Base-by-base conservation (phyloP, 176 grass and related monocot species). In the Dactylis glomerata region DNA sequence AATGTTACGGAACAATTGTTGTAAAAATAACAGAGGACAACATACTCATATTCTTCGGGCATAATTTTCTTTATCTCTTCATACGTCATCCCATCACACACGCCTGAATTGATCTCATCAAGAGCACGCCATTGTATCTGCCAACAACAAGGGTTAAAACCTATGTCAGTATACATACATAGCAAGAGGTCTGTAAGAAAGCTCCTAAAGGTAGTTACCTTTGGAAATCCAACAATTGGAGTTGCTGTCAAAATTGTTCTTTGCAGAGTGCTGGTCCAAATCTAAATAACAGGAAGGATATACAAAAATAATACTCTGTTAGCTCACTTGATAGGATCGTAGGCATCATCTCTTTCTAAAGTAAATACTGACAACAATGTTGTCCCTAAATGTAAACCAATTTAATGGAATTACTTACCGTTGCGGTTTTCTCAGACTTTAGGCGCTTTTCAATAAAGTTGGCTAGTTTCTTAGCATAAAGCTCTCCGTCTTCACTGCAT, bases 111-210 rank as follows among this genome's bases (percentile, higher is more conserved):
- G 86, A 98, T 98, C 77, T 98, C 96, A 86, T 98, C 96, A 80
- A 98, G 93, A 78, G 96, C 96, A 87, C 96, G 96, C 96, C 96
- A 98, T 94, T 98, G 96, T 89, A 98, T 98, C 96, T 98, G 81
- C 51, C 72, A 81, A 82, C 4, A 84, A 40, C 75, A 81, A 54
- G 12, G 78, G 50, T 58, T 61, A 66, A 87, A 17, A 2, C 1
- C 22, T 19, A 46, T n/a, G n/a, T 75, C 69, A 58, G 45, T 71
- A 26, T 71, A 65, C 38, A 68, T 77, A 55, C 12, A 24, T 69
- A 74, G 81, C 67, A 87, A 75, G 33, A 81, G 46, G 36, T 55
- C 11, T 79, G 71, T 40, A 87, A 46, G 81, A 79, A 9, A 64
- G 49, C 17, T 57, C 44, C 27, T 78, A 56, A 76, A 73, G 1